A percentile compares a stretch with the other conserved stretches of the same genome.
phyloP scores from a whole-genome alignment of 768 basidiomycete species.

The Collybia sordida region DNA sequence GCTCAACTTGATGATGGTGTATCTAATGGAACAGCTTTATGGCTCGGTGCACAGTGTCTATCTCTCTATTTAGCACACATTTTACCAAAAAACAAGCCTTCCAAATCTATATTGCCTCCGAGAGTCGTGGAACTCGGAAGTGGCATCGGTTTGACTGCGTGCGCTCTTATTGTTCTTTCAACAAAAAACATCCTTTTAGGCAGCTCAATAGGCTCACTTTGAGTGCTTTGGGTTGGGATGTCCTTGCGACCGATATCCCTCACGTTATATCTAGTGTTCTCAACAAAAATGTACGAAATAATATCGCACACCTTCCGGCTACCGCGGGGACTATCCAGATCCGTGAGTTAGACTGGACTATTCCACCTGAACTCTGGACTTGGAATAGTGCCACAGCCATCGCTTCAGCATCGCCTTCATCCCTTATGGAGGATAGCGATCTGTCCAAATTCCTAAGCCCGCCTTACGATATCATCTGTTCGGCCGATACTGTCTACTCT shows the following conservation, averaged over 20 bases:
- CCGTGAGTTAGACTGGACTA: conserved; percentile 71
- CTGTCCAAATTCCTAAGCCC: conserved; percentile 33
- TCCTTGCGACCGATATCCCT: conserved; percentile 73
- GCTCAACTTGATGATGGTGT: conserved; percentile 58
- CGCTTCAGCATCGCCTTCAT: conserved; percentile 24
- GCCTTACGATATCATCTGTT: conserved; percentile 75
- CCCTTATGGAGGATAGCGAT: conserved; percentile 13
- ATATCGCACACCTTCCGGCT: conserved; percentile 32
- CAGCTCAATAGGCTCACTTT: conserved; percentile 52
- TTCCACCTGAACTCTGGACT: conserved; percentile 51
- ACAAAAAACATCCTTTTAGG: not conserved
- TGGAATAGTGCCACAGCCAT: conserved; percentile 47
- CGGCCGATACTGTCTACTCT: conserved; percentile 82
- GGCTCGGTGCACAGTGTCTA: conserved; percentile 81
- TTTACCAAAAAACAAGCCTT: conserved; percentile 20
- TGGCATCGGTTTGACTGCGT: conserved; percentile 81
- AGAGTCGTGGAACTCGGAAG: conserved; percentile 77
- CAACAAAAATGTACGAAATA: conserved; percentile 55
- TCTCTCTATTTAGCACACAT: conserved; percentile 54
- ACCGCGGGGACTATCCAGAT: conserved; percentile 51
- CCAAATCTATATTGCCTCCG: conserved; percentile 24
- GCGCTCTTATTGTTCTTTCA: conserved; percentile 26
- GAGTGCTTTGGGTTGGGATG: conserved; percentile 68
- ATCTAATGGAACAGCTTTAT: conserved; percentile 80
- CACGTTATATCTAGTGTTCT: conserved; percentile 67